phyloP scores from a whole-genome alignment of 2,329 filamentous ascomycete species.

The Nannizziopsis barbatae region DNA sequence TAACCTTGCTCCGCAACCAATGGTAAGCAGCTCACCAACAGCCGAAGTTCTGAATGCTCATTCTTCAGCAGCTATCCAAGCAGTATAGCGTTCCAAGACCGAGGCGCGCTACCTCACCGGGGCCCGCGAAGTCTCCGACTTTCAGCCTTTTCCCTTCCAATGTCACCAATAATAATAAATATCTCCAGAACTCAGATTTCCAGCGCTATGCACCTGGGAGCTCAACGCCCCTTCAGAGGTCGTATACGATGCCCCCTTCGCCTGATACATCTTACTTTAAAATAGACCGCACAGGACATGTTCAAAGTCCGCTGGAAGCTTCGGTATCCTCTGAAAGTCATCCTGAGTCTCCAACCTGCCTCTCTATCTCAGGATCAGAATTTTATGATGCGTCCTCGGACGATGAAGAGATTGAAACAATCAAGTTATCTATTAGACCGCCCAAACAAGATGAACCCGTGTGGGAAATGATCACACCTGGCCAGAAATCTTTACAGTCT shows the following conservation, averaged over 20 bases:
- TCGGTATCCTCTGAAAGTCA: constrained; percentile 6
- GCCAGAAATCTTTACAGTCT: neutral
- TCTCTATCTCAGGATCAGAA: constrained; percentile 8
- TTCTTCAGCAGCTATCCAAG: constrained; percentile 1
- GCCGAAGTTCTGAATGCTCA: neutral
- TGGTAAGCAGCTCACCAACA: constrained; percentile 20
- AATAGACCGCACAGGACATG: neutral
- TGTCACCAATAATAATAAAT: constrained; percentile 22
- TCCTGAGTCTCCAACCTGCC: constrained; percentile 5
- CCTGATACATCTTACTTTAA: neutral
- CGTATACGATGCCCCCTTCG: constrained; percentile 14
- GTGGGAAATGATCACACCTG: constrained; percentile 17
- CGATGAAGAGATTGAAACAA: constrained; percentile 8
- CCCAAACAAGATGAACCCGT: constrained; percentile 9
- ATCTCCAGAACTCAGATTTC: constrained; percentile 21
- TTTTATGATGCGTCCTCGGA: constrained; percentile 1
- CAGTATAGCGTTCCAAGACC: constrained; percentile 19
- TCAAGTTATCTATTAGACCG: constrained; percentile 10
- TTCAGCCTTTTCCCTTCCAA: constrained; percentile 32
- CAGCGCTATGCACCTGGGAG: constrained; percentile 20
- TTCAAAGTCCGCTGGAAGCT: neutral
- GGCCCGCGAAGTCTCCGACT: constrained; percentile 25
- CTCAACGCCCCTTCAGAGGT: constrained; percentile 20
- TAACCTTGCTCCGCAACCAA: constrained; percentile 39
- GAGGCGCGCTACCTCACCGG: constrained; percentile 30